A percentile compares a stretch with the other conserved stretches of the same genome.
Evolutionary conservation across 768 basidiomycete genomes (phyloP).

Genomic region (Suillus sp.): DNA sequence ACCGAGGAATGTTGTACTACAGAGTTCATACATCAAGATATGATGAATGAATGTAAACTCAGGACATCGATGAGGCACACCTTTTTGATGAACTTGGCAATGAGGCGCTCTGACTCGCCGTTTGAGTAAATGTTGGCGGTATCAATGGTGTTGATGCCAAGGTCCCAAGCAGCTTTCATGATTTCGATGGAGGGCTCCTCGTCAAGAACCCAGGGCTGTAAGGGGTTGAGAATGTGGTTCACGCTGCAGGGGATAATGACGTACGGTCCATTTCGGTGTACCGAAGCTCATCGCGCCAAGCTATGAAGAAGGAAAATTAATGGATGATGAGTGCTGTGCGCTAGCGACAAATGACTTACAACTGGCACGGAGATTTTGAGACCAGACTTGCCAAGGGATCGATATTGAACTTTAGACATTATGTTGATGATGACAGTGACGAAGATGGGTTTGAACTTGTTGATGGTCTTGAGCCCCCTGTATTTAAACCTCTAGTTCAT

Average conservation of each 20-base stretch:
- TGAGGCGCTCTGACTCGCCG: constrained; percentile 39
- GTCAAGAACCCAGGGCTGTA: constrained; percentile 29
- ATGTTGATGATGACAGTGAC: constrained; percentile 17
- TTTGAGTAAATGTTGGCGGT: constrained; percentile 42
- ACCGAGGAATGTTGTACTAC: constrained; percentile 36
- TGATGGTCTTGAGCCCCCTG: neutral
- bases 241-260: constrained; percentile 13
- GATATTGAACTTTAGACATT: constrained; percentile 29
- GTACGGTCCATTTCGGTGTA: constrained; percentile 27
- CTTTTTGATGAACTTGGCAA: constrained; percentile 41
- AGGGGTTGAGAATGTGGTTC: neutral
- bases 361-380: constrained; percentile 39
- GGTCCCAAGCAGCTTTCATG: constrained; percentile 42
- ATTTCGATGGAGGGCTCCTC: constrained; percentile 34
- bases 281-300: constrained; percentile 33
- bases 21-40: neutral
- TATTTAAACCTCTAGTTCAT: neutral
- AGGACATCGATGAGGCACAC: constrained; percentile 17
- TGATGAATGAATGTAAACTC: neutral
- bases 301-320: constrained; percentile 16
- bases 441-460: neutral
- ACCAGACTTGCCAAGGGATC: constrained; percentile 34
- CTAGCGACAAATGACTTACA: constrained; percentile 19
- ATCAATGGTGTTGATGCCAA: constrained; percentile 43
- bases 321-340: neutral